Percentiles rank a stretch among this genome's conserved stretches.
Conservation (phyloP, 106 monocot genomes). For the Dendrobium huoshanense region DNA sequence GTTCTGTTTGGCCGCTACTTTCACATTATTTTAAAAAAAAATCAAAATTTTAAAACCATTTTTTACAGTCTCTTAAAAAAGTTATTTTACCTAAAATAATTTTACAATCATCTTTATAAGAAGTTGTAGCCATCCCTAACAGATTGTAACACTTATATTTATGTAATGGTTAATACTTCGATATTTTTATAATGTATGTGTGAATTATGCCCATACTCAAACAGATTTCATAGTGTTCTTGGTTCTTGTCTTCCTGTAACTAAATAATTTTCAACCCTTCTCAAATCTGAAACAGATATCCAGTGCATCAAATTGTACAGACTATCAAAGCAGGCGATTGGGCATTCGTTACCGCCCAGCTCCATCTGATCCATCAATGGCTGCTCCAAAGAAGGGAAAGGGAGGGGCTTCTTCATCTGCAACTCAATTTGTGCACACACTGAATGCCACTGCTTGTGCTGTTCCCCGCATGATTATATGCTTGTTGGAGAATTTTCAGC, state of each 20-base stretch:
- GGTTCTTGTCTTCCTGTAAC: not conserved
- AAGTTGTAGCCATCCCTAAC: no score
- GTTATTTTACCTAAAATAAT: no score
- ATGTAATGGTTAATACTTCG: no score
- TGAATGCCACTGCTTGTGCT: constrained; percentile 96
- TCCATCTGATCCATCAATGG: constrained; percentile 17
- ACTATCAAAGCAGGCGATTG: constrained; percentile 89
- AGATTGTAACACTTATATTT: no score
- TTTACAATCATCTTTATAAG: no score
- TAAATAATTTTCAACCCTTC: not conserved
- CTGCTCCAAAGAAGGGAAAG: constrained; percentile 54
- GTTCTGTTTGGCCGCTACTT: no score
- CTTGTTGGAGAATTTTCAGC: constrained; percentile 91
- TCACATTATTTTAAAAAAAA: no score
- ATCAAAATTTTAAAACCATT: no score
- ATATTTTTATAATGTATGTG: no score
- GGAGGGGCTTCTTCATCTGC: constrained; percentile 19
- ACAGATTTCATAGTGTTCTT: not conserved
- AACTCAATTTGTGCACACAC: constrained; percentile 81
- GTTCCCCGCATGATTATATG: constrained; percentile 92
- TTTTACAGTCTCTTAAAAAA: no score
- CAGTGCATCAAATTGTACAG: constrained; percentile 96
- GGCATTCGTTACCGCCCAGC: constrained; percentile 80
- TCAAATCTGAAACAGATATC: constrained; percentile 50
- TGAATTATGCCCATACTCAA: not conserved